phyloP scores from a whole-genome alignment of 2,329 filamentous ascomycete genomes.

The Tolypocladium amazonense region DNA sequence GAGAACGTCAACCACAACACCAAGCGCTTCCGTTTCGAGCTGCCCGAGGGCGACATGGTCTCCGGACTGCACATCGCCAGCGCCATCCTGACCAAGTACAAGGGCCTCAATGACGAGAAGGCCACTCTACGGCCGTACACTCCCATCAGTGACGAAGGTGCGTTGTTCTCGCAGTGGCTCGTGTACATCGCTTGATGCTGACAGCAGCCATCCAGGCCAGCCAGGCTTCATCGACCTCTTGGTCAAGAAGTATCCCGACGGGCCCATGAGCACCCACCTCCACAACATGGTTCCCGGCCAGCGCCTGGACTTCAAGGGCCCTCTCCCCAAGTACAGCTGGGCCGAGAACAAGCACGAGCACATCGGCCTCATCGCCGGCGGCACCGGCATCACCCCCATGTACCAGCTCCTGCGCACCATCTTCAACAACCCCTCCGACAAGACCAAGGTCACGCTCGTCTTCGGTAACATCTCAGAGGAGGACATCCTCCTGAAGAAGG shows the following conservation, averaged over 20 bases:
- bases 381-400: constrained; percentile 96
- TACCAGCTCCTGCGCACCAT: constrained; percentile 87
- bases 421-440: constrained; percentile 92
- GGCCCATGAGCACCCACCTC: constrained; percentile 84
- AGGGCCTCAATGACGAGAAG: constrained; percentile 75
- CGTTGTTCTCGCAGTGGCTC: constrained; percentile 9
- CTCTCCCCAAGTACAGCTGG: constrained; percentile 90
- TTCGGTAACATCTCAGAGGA: constrained; percentile 85
- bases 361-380: constrained; percentile 79
- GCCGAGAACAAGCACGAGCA: constrained; percentile 85
- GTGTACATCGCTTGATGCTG: not conserved
- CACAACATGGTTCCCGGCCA: constrained; percentile 76
- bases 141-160: constrained; percentile 76
- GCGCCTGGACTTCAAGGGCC: constrained; percentile 84
- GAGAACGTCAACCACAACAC: constrained; percentile 88
- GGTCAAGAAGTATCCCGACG: constrained; percentile 83
- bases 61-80: constrained; percentile 76
- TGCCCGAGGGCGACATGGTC: constrained; percentile 74
- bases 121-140: constrained; percentile 87
- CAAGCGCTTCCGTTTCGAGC: constrained; percentile 80
- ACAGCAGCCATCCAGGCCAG: constrained; percentile 40
- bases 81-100: constrained; percentile 86
- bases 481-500: constrained; percentile 82
- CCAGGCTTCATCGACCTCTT: constrained; percentile 79
- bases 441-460: constrained; percentile 93